Evolutionary conservation across 805 yeast genomes (phyloP).

Genomic region (Candida arabinofermentans): DNA sequence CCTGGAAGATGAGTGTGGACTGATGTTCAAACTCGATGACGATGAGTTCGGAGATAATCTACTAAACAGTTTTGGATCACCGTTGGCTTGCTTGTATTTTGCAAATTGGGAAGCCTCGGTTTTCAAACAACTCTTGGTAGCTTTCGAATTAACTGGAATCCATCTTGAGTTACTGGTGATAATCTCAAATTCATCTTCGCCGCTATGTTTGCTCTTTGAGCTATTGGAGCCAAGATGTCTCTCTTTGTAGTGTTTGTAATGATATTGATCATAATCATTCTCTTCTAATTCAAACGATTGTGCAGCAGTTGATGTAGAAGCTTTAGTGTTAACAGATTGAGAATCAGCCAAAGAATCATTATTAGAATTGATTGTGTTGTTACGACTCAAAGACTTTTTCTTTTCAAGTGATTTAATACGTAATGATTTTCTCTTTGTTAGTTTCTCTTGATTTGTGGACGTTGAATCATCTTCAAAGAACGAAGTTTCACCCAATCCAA

Average conservation of each 20-base stretch:
- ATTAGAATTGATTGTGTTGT: slow-evolving; percentile 22
- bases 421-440: slow-evolving; percentile 29
- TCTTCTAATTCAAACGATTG: slow-evolving; percentile 21
- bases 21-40: not conserved
- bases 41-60: slow-evolving; percentile 1
- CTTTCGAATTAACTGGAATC: no score
- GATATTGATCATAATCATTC: slow-evolving; percentile 13
- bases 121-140: slow-evolving; percentile 13
- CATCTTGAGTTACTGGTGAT: slow-evolving; percentile 5
- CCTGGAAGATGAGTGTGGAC: not conserved
- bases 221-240: slow-evolving; percentile 5
- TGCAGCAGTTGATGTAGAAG: slow-evolving; percentile 8
- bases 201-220: not conserved
- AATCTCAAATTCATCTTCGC: slow-evolving; percentile 7
- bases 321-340: slow-evolving; percentile 13
- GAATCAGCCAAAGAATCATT: slow-evolving; percentile 10
- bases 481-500: slow-evolving; percentile 38
- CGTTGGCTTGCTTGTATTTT: not conserved
- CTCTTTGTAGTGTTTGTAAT: slow-evolving; percentile 18
- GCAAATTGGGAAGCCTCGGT: not conserved
- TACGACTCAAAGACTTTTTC: slow-evolving; percentile 30
- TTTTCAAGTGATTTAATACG: slow-evolving; percentile 35
- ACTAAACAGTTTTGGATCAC: not conserved
- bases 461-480: slow-evolving; percentile 27
- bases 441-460: slow-evolving; percentile 26